These are phyloP conservation scores for Caloboletus inedulis DNA, from an alignment of 1,284 basidiomycete genomes.

Conservation along the genomic window DNA sequence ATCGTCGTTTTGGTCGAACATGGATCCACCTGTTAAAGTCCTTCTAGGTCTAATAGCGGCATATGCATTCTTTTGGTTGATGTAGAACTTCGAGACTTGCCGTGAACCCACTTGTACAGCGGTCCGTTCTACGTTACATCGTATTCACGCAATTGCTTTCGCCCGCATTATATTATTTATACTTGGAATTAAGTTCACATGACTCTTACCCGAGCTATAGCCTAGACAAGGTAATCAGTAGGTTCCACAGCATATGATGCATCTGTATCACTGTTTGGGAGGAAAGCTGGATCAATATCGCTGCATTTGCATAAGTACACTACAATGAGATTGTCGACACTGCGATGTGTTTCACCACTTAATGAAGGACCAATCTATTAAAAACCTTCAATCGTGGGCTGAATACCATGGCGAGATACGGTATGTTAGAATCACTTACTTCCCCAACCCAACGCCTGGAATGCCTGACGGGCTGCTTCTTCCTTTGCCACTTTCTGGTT, in stretches of 20 bases:
- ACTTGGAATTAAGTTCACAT: not conserved
- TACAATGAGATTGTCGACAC: constrained; percentile 2
- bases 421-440: constrained; percentile 18
- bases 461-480: constrained; percentile 52
- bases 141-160: not conserved
- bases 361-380: constrained; percentile 5
- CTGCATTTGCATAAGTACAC: constrained; percentile 9
- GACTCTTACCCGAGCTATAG: not conserved
- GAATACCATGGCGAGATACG: not conserved
- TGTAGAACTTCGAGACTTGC: constrained; percentile 15
- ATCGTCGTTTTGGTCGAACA: constrained; percentile 34
- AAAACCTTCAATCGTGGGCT: constrained; percentile 16
- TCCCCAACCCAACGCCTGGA: constrained; percentile 46
- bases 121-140: not conserved
- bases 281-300: not conserved
- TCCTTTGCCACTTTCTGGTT: constrained; percentile 56
- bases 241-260: not conserved
- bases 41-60: constrained; percentile 56
- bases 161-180: not conserved
- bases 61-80: constrained; percentile 66
- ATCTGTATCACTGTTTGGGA: not conserved
- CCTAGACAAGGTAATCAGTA: not conserved
- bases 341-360: not conserved
- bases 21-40: constrained; percentile 66
- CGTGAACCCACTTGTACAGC: not conserved